Base-by-base conservation (phyloP, 2,329 filamentous ascomycete species). In the Xylariaceae sp. region DNA sequence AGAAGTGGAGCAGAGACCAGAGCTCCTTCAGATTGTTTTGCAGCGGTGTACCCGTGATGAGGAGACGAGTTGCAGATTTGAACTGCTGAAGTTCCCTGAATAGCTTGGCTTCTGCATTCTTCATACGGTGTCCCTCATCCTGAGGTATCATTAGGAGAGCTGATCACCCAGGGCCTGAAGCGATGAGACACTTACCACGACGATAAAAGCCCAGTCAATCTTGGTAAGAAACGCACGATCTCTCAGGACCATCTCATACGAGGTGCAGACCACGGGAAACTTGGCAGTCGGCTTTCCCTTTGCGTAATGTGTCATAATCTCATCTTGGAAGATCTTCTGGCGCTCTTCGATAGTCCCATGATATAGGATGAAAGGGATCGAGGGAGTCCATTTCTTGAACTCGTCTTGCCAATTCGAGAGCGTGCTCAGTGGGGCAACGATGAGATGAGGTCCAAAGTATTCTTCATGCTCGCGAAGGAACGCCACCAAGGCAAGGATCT, bases 101-200 rank as follows among this genome's bases (percentile, higher is more conserved):
- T 0, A 98, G 71, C 41, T 87, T 85, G 19, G 90, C 94, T 34
- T 97, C 89, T 47, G 94, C 83, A 49, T 98, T 98, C 68, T 98
- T 98, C 73, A 98, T 81, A 1, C 92, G 83, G 59, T 98, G 92
- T 0, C 92, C 92, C 64, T 98, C 92, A 51, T 98, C 90, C 81
- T 85, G 24, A 8, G 31, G 30, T 9, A 7, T 4, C 27, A 56
- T 24, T 58, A 23, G n/a, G n/a, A 60, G 39, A 12, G 27, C 5
- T 31, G 9, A 8, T 12, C 12, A 2, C 15, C 15, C 5, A 9
- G 11, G 2, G 11, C 5, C 7, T 19, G 13, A 9, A 3, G 4
- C n/a, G n/a, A n/a, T 34, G 3, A 4, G 13, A 6, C 21, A 62
- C 76, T 58, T 64, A 84, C 83, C 45, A 98, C 94, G 50, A 98